Evolutionary conservation across 2,329 filamentous ascomycete species (phyloP), one percentile per base, ranked within the genome.

Genomic region (Verticillium nonalfalfae): DNA sequence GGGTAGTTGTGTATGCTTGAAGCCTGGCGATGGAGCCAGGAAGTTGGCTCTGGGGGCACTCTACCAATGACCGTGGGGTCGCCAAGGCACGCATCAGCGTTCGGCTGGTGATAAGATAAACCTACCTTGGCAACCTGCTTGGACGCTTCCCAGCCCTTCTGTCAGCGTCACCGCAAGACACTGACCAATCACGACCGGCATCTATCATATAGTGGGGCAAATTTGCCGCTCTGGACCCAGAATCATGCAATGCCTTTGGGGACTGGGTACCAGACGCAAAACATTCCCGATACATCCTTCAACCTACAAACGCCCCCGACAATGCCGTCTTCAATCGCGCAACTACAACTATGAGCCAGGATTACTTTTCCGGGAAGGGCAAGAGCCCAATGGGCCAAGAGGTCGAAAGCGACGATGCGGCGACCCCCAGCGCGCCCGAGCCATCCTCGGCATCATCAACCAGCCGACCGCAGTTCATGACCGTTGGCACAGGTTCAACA

Each of bases 401-500:
- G 58, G 62, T 68, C 58, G 62, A 65, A 18, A 60, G 58, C 39
- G 61, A 63, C 62, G 69, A 73, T 66, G 60, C 66, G 62, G 66
- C 70, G 61, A 67, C 62, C 60, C 70, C 64, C 61, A 64, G 65
- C 13, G 59, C 65, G 68, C 66, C 66, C 69, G 61, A 61, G 69
- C 61, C 72, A 18, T 64, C 71, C 61, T 67, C 70, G 58, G 61
- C 61, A 69, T 61, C 72, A 18, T 64, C 71, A 61, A 67, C 71
- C 58, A 71, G 67, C 62, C 71, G 70, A 64, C 89, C 89, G 58
- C 82, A 86, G 62, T 97, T 93, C 76, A 91, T 96, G 88, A 96
- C 91, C 5, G 91, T 97, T 58, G 94, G 94, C 62, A 87, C 83
- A 66, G 93, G 93, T 59, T 87, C 88, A 60, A 87, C 90, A 26